phyloP scores from a whole-genome alignment of 768 basidiomycete species.

The Rhodotorula diobovata region DNA sequence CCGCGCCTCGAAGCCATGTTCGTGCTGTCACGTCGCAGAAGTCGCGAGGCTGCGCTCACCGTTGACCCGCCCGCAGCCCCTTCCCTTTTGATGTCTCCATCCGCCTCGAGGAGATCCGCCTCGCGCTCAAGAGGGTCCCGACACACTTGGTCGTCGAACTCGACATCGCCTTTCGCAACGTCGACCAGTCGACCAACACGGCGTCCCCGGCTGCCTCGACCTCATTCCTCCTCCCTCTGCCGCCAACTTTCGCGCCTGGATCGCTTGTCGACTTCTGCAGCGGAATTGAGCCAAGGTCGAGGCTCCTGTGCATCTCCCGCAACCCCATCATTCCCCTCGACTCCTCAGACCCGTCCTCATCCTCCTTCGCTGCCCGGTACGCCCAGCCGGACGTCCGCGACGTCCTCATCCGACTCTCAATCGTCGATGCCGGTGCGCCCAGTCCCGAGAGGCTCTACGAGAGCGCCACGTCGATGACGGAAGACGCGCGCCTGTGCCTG shows the following conservation, averaged over 20 bases:
- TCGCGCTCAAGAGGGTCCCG: neutral
- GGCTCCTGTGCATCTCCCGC: neutral
- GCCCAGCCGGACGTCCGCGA: neutral
- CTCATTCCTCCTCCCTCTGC: neutral
- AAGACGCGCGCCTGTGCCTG: neutral
- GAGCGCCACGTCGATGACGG: neutral
- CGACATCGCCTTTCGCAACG: neutral
- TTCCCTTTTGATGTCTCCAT: neutral
- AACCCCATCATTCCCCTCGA: neutral
- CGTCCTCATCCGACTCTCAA: neutral
- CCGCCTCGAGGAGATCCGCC: neutral
- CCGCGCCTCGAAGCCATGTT: neutral
- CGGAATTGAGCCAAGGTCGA: too few species aligned
- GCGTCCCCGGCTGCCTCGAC: neutral
- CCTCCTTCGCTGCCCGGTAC: neutral
- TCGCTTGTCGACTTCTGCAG: neutral
- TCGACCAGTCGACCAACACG: neutral
- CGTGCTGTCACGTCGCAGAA: too few species aligned
- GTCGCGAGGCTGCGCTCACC: too few species aligned
- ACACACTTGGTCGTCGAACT: neutral
- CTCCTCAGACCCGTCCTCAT: neutral
- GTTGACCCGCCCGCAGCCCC: neutral
- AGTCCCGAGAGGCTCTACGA: neutral
- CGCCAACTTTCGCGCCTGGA: neutral
- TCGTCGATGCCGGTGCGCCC: neutral